Evolutionary conservation across 2,329 filamentous ascomycete species (phyloP).

Genomic region (Gaeumannomyces tritici): DNA sequence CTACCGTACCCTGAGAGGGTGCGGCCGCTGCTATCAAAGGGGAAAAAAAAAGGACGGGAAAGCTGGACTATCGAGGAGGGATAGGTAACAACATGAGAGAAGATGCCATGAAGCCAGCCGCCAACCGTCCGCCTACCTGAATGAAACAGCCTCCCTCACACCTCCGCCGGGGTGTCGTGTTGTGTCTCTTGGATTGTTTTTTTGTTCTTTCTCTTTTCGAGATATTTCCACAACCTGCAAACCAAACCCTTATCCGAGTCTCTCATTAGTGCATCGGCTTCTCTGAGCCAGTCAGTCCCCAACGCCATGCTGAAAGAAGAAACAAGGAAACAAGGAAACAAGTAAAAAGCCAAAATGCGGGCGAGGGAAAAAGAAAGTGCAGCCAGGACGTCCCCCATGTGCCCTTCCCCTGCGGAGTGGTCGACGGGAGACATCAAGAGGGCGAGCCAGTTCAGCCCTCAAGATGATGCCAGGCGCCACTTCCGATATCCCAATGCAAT

Average conservation of each 20-base stretch:
- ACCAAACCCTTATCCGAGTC: neutral
- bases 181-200: neutral
- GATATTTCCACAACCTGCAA: neutral
- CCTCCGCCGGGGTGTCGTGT: neutral
- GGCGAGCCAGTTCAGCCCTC: neutral
- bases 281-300: slow-evolving; percentile 15
- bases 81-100: neutral
- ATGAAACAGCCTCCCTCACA: neutral
- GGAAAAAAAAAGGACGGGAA: neutral
- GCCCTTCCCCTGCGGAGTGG: neutral
- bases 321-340: slow-evolving; percentile 20
- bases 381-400: neutral
- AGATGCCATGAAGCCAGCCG: neutral
- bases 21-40: neutral
- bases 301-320: slow-evolving; percentile 27
- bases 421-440: neutral
- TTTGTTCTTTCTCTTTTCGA: neutral
- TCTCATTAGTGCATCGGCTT: slow-evolving; percentile 4
- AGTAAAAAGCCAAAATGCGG: slow-evolving; percentile 4
- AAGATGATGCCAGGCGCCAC: neutral
- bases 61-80: neutral
- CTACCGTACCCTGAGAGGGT: neutral
- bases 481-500: neutral
- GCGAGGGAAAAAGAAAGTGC: neutral
- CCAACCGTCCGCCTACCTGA: neutral